Evolutionary conservation across 2,329 filamentous ascomycete species (phyloP).

Genomic region (Ophiostoma triangulosporum): DNA sequence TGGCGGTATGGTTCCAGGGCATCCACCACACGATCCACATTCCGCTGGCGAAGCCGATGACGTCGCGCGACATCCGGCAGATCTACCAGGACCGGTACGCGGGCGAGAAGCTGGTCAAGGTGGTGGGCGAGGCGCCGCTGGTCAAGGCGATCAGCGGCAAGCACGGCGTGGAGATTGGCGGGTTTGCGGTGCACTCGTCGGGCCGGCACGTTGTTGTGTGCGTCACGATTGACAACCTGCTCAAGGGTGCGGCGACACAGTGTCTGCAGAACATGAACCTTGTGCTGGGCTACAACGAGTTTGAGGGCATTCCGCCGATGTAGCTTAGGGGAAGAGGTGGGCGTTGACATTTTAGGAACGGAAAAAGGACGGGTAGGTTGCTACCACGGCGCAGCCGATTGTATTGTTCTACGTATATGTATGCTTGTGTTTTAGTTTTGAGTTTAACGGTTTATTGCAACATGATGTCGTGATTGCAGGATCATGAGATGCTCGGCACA

Average conservation of each 20-base stretch:
- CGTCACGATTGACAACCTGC: constrained; percentile 82
- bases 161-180: constrained; percentile 87
- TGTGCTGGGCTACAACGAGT: constrained; percentile 77
- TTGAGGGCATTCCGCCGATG: constrained; percentile 63
- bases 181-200: constrained; percentile 80
- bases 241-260: constrained; percentile 88
- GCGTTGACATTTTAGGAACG: not conserved
- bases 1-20: constrained; percentile 93
- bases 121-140: constrained; percentile 72
- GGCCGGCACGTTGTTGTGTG: constrained; percentile 92
- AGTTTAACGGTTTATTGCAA: too few relatives aligned
- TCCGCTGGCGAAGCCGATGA: constrained; percentile 75
- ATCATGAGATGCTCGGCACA: too few relatives aligned
- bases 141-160: constrained; percentile 76
- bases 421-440: not conserved
- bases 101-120: constrained; percentile 87
- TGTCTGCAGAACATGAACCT: constrained; percentile 95
- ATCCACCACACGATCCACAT: constrained; percentile 88
- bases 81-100: constrained; percentile 94
- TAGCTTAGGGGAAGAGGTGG: too few relatives aligned
- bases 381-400: not conserved
- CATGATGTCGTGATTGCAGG: too few relatives aligned
- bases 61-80: constrained; percentile 80
- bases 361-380: not conserved
- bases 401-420: not conserved